Percentiles rank a stretch among this genome's conserved stretches.
phyloP scores from a whole-genome alignment of 2,329 filamentous ascomycete species.

The Capronia americana region DNA sequence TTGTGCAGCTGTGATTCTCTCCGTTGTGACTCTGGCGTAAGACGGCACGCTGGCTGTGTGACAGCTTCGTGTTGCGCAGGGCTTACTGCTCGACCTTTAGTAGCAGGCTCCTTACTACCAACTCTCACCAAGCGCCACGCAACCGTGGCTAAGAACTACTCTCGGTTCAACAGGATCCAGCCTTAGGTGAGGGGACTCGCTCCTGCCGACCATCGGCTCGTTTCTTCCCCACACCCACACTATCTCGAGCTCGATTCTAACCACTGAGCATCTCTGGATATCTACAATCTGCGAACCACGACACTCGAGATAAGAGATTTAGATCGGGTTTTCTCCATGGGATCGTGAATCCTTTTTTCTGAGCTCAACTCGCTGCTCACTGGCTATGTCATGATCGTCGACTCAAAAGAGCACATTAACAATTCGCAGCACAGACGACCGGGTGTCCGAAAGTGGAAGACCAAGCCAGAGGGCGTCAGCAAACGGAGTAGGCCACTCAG shows the following conservation, averaged over 20 bases:
- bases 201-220: background rate
- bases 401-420: background rate
- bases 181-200: background rate
- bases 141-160: background rate
- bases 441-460: background rate
- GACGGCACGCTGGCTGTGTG: conserved; percentile 1
- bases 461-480: conserved; percentile 7
- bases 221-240: conserved; percentile 6
- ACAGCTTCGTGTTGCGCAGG: background rate
- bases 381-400: background rate
- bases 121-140: background rate
- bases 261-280: conserved; percentile 10
- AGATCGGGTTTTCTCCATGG: conserved; percentile 13
- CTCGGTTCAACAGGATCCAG: background rate
- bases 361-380: background rate
- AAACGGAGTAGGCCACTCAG: conserved; percentile 7
- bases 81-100: background rate
- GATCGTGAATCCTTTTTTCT: background rate
- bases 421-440: background rate
- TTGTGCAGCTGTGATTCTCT: background rate
- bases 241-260: background rate
- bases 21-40: background rate
- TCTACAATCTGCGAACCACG: background rate
- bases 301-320: conserved; percentile 16
- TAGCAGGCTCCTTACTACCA: background rate